Percentiles rank a stretch among this genome's conserved stretches.
These are phyloP conservation scores for Poa annua DNA, from an alignment of 176 grass and related monocot species.

Conservation along the genomic window DNA sequence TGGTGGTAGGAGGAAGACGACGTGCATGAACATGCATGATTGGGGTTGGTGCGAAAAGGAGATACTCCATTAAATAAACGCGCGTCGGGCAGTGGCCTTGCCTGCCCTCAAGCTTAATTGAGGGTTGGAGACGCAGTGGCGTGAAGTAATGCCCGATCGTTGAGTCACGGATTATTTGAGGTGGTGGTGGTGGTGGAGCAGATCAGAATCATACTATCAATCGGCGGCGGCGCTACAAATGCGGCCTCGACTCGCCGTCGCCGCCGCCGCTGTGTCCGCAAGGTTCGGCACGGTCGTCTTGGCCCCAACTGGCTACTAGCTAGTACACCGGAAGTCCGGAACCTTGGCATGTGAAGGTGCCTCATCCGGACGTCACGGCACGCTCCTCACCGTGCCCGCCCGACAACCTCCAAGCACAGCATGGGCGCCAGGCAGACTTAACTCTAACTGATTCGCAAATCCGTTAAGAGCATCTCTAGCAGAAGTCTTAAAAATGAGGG, in stretches of 20 bases:
- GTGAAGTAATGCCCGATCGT: too few species aligned
- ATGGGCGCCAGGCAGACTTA: neutral
- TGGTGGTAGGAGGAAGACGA: neutral
- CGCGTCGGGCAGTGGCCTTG: neutral
- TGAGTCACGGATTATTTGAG: too few species aligned
- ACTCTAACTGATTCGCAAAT: too few species aligned
- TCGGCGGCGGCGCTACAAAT: conserved; percentile 4
- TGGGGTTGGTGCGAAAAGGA: neutral
- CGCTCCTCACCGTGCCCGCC: neutral
- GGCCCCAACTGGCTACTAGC: too few species aligned
- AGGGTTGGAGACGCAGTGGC: too few species aligned
- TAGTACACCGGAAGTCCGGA: too few species aligned
- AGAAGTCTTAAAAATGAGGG: too few species aligned
- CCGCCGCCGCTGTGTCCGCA: too few species aligned
- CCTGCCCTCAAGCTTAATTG: too few species aligned
- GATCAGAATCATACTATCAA: neutral
- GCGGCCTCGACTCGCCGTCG: neutral
- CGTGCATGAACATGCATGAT: neutral
- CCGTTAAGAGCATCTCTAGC: too few species aligned
- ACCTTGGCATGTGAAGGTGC: too few species aligned
- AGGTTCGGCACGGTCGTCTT: neutral
- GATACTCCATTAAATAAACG: neutral
- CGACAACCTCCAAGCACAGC: neutral
- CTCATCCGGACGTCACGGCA: too few species aligned
- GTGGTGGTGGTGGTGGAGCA: neutral